Evolutionary conservation across 345 rosid genomes (phyloP).

Genomic region (Camelina neglecta): DNA sequence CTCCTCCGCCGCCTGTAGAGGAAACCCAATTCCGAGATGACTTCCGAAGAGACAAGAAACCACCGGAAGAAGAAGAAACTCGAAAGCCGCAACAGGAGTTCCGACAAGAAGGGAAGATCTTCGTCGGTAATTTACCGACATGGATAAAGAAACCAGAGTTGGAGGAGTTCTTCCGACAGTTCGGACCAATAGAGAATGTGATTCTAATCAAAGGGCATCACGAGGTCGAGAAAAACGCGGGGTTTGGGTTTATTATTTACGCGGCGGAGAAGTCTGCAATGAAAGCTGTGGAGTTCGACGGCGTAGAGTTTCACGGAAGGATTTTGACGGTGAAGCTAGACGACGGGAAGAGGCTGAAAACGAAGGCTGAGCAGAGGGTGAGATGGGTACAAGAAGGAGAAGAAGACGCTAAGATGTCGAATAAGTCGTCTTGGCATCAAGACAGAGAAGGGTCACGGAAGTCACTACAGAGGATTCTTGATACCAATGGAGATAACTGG

Average conservation of each 20-base stretch:
- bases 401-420: conserved; percentile 46
- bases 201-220: conserved; percentile 75
- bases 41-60: background rate
- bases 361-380: conserved; percentile 63
- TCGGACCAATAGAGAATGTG: conserved; percentile 76
- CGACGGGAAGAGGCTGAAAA: conserved; percentile 77
- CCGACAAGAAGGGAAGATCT: conserved; percentile 82
- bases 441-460: conserved; percentile 69
- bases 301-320: conserved; percentile 90
- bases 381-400: conserved; percentile 67
- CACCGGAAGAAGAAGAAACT: conserved; percentile 30
- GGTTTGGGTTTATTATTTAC: conserved; percentile 84
- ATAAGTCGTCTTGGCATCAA: conserved; percentile 78
- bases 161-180: conserved; percentile 76
- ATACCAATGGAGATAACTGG: conserved; percentile 85
- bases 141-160: conserved; percentile 86
- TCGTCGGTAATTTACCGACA: conserved; percentile 81
- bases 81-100: conserved; percentile 46
- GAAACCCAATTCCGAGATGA: conserved; percentile 37
- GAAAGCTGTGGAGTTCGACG: conserved; percentile 91
- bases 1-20: conserved; percentile 27
- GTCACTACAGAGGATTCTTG: conserved; percentile 60
- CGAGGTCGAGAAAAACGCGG: conserved; percentile 70
- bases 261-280: conserved; percentile 64
- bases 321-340: conserved; percentile 88